A percentile compares a stretch with the other conserved stretches of the same genome.
Evolutionary conservation across 257 asterid genomes (phyloP).

Genomic region (Solanum medicagineum): DNA sequence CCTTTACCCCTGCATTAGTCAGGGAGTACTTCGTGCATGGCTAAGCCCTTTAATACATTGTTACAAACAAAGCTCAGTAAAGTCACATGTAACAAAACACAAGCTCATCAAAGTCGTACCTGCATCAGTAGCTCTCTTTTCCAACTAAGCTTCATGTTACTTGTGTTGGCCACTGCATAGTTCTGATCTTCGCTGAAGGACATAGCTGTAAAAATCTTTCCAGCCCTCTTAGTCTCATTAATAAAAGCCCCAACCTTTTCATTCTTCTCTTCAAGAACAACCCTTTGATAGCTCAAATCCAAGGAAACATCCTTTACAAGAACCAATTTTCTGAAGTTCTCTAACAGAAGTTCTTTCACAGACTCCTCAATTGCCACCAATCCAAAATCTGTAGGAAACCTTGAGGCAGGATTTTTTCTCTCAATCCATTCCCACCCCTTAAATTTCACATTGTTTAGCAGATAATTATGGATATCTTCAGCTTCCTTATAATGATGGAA

Average conservation of each 20-base stretch:
- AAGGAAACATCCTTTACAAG: slow-evolving; percentile 74
- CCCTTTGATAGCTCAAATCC: slow-evolving; percentile 80
- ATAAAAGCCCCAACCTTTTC: slow-evolving; percentile 38
- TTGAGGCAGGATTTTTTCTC: slow-evolving; percentile 69
- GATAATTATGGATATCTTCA: slow-evolving; percentile 46
- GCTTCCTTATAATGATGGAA: slow-evolving; percentile 47
- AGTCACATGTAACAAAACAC: neutral
- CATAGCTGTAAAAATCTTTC: slow-evolving; percentile 87
- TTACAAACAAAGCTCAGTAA: neutral
- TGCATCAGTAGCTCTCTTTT: slow-evolving; percentile 72
- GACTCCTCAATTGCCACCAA: slow-evolving; percentile 59
- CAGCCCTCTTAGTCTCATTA: slow-evolving; percentile 76
- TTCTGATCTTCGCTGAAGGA: slow-evolving; percentile 44
- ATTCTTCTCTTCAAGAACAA: slow-evolving; percentile 33
- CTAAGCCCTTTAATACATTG: neutral
- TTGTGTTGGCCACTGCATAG: slow-evolving; percentile 13
- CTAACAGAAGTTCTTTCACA: slow-evolving; percentile 31
- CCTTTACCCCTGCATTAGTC: neutral
- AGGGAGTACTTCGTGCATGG: neutral
- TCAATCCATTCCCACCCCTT: slow-evolving; percentile 90
- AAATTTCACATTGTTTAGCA: slow-evolving; percentile 41
- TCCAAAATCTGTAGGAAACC: slow-evolving; percentile 86
- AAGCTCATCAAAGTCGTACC: slow-evolving; percentile 21
- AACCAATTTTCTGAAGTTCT: slow-evolving; percentile 56
- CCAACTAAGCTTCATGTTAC: slow-evolving; percentile 32